These are phyloP conservation scores for Diaporthe destruens DNA, from an alignment of 2,329 filamentous ascomycete species.

Conservation along the genomic window DNA sequence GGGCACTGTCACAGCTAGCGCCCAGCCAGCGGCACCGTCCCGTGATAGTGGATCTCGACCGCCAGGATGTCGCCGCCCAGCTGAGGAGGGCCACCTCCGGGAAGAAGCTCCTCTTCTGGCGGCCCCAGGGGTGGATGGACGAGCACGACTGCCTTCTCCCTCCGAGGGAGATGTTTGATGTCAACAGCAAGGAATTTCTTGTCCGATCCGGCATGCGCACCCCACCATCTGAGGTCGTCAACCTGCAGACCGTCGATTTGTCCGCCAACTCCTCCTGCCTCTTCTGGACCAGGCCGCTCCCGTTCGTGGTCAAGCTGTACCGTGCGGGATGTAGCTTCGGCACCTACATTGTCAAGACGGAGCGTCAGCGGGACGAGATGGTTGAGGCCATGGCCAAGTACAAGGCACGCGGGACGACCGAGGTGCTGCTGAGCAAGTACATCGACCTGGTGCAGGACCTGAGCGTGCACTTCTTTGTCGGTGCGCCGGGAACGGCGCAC, in stretches of 20 bases:
- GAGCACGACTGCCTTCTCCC: conserved; percentile 44
- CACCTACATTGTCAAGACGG: conserved; percentile 44
- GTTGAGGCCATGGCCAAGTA: conserved; percentile 41
- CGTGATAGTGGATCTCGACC: conserved; percentile 41
- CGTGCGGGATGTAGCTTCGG: conserved; percentile 46
- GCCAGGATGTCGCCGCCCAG: conserved; percentile 25
- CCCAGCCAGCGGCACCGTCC: conserved; percentile 44
- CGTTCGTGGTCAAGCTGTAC: conserved; percentile 46
- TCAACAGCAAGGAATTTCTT: conserved; percentile 46
- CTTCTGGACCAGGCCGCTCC: conserved; percentile 40
- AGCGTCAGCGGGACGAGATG: conserved; percentile 36
- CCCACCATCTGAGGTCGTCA: conserved; percentile 40
- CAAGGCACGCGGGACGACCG: conserved; percentile 41
- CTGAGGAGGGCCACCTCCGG: conserved; percentile 36
- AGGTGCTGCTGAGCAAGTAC: conserved; percentile 44
- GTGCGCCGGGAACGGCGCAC: conserved; percentile 40
- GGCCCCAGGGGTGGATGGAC: conserved; percentile 46
- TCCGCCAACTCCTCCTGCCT: conserved; percentile 24
- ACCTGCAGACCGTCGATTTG: conserved; percentile 40
- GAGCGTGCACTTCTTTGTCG: conserved; percentile 45
- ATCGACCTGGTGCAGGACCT: conserved; percentile 44
- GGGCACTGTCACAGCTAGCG: conserved; percentile 43
- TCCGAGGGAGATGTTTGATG: conserved; percentile 44
- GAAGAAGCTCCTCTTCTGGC: conserved; percentile 45
- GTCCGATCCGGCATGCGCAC: conserved; percentile 44